Evolutionary conservation across 2,329 filamentous ascomycete genomes (phyloP), one percentile per base, ranked within the genome.

Genomic region (Fusarium subglutinans): DNA sequence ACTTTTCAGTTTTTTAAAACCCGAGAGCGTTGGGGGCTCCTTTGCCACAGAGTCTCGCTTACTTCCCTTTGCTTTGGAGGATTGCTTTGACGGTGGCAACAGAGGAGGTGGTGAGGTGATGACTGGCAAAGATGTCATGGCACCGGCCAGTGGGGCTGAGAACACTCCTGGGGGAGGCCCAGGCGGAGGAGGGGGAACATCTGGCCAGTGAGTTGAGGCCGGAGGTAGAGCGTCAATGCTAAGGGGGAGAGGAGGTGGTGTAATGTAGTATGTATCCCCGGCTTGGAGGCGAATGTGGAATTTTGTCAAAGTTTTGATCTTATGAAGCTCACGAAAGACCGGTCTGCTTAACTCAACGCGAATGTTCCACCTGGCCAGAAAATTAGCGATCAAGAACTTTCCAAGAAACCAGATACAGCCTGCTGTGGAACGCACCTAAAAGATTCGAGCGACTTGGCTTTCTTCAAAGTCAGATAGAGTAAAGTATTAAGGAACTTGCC

Each of bases 401-500:
- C 15, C 43, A 40, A 48, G 33, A 24, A 38, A 45, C n/a, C 22
- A 55, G 14, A 53, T 18, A 18, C 38, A 38, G 18, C n/a, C 61
- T 63, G 61, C 20, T 30, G 40, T 55, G 57, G 14, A 40, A 80
- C 86, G 69, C 76, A 90, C 88, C 82, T 84, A 76, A 92, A 91
- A 7, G 83, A 83, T 77, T 92, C 90, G 30, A 92, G 83, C 2
- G 84, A 82, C 48, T 81, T 84, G 35, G 89, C 86, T 73, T 87
- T 89, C 74, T 86, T 88, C 69, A 92, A 78, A 3, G 88, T 87
- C 77, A 91, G 76, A 37, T 87, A 84, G 11, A 92, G 79, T 47
- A 92, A 79, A 1, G 89, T 90, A 73, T 90, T 92, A 79, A 92
- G 84, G 64, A 92, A 90, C 81, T 90, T 91, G 58, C 90, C 90